Evolutionary conservation across 305 asterid genomes (phyloP).

Genomic region (Rubia balearica): DNA sequence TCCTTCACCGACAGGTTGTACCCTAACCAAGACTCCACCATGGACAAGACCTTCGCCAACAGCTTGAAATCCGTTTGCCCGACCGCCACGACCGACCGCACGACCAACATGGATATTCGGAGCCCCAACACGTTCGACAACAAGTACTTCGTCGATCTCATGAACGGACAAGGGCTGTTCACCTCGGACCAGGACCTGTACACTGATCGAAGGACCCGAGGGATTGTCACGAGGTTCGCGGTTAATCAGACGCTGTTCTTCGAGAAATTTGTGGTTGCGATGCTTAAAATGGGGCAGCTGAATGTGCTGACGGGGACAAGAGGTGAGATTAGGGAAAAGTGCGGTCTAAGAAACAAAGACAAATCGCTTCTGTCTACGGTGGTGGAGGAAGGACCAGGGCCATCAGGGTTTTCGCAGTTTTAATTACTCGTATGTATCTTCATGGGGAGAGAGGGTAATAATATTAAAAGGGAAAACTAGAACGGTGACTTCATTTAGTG

Average conservation of each 20-base stretch:
- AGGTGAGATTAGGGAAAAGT: constrained; percentile 14
- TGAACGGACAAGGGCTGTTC: constrained; percentile 64
- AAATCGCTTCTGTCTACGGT: neutral
- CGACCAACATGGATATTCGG: constrained; percentile 45
- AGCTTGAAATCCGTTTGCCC: constrained; percentile 49
- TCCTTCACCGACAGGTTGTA: constrained; percentile 63
- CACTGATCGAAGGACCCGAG: constrained; percentile 12
- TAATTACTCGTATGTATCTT: neutral
- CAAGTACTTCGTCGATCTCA: constrained; percentile 48
- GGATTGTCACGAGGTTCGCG: constrained; percentile 10
- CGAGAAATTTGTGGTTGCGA: constrained; percentile 11
- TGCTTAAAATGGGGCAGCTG: constrained; percentile 15
- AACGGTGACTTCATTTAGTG: too few species aligned
- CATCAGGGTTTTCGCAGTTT: neutral
- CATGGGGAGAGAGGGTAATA: neutral
- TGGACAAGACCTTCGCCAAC: constrained; percentile 53
- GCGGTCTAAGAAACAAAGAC: constrained; percentile 5
- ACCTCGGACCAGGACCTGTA: constrained; percentile 61
- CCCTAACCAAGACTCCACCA: constrained; percentile 52
- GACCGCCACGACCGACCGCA: constrained; percentile 28
- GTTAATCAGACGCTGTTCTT: constrained; percentile 10
- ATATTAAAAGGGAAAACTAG: neutral
- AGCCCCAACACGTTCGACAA: constrained; percentile 51
- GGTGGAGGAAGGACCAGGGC: neutral
- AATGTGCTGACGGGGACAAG: constrained; percentile 7